Evolutionary conservation across 306 rosid species (phyloP).

Genomic region (Oemleria cerasiformis): DNA sequence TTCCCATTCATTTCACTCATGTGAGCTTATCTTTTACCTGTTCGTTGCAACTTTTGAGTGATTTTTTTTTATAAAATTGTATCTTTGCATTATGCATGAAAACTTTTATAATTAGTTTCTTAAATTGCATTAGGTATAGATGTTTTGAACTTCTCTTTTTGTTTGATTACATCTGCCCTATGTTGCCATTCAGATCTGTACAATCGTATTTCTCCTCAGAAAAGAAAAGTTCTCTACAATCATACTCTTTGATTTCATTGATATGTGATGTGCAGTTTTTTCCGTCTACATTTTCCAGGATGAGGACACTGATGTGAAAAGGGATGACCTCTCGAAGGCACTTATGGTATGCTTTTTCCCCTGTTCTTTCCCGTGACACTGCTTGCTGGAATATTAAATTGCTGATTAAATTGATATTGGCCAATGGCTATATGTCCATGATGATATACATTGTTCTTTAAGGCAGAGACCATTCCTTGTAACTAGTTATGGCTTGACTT

Average conservation of each 20-base stretch:
- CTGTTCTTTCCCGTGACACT: background rate
- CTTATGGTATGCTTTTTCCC: constrained; percentile 60
- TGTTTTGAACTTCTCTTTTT: background rate
- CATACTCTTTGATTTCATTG: constrained; percentile 22
- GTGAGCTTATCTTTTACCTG: constrained; percentile 47
- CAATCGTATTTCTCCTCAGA: background rate
- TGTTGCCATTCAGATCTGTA: constrained; percentile 12
- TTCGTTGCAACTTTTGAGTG: constrained; percentile 1
- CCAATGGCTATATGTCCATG: background rate
- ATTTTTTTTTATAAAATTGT: background rate
- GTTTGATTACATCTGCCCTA: background rate
- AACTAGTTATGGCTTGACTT: constrained; percentile 8
- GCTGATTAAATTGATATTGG: background rate
- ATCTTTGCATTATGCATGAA: background rate
- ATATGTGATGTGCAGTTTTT: constrained; percentile 30
- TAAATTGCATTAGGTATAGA: background rate
- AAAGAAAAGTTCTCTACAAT: no score
- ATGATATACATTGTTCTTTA: background rate
- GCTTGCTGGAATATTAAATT: background rate
- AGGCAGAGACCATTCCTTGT: background rate
- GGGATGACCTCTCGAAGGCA: constrained; percentile 77
- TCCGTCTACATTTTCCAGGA: constrained; percentile 38
- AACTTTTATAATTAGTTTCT: background rate
- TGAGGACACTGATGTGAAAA: constrained; percentile 60
- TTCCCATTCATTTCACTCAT: constrained; percentile 97